Base-by-base conservation (phyloP, 1,139 yeast genomes). In the Suhomyces terraborum region DNA sequence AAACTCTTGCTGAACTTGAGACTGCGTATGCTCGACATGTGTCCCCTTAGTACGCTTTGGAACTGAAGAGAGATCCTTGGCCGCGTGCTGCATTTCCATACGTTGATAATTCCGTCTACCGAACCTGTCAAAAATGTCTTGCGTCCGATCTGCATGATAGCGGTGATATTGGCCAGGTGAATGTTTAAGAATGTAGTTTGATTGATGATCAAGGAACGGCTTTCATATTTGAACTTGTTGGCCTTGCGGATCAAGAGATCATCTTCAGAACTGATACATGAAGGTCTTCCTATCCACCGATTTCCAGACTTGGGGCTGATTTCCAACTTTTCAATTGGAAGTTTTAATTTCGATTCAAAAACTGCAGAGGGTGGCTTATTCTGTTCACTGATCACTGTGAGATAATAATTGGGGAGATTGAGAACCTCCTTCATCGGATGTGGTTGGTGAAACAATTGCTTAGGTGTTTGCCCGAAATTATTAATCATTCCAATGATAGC, bases 391-490 rank as follows among this genome's bases (percentile, higher is more conserved):
- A 63, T 47, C 3, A 49, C 34, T 2, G 67, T 58, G 34, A 69
- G 48, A 40, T 72, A 70, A 38, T 57, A 52, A 43, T 64, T 64
- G 2, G 77, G 70, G 14, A 64, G 43, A 43, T 62, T 65, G 31
- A 66, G 55, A 0, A 71, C 67, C 2, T 71, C 77, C 36, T 74
- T 71, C 28, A 55, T 48, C 0, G 84, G 81, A 58, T 88, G 96
- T 0, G 88, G 82, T 42, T 70, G 73, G 8, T 62, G 66, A 52
- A 88, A 87, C 9, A 88, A 65, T 51, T 84, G 86, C 35, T 75
- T 57, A 1, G 96, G 96, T 0, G 95, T 88, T 58, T 88, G 96
- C 0, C 96, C 96, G 68, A 88, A 88, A 59, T 88, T 88, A 56
- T 88, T 91, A 35, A 88, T 88, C 56, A 85, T 84, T 1, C 95